Base-by-base conservation (phyloP, 2,329 filamentous ascomycete genomes). In the Plenodomus tracheiphilus region DNA sequence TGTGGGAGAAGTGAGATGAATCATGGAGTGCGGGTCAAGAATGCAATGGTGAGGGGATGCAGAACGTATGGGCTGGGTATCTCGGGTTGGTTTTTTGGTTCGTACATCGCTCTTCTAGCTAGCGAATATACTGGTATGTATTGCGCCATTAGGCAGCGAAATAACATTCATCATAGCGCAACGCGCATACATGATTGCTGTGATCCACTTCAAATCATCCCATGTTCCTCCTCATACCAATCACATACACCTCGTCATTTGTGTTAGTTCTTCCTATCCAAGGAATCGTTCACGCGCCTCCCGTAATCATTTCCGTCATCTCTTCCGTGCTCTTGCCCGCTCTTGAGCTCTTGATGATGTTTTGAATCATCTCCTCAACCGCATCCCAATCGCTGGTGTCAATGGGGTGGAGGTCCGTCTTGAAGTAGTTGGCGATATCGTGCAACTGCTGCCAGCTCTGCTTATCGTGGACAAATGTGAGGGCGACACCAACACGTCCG, bases 401-500 rank as follows among this genome's bases (percentile, higher is more conserved):
- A 41, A 99, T 83, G 59, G 87, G 86, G 39, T 90, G 85, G 51
- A 97, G 84, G 60, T 91, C 84, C 38, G 94, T 91, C 48, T 83
- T 81, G 73, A 95, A 97, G 71, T 88, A 86, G 13, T 81, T 75
- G 49, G 89, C 86, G 66, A 97, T 99, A n/a, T 83, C 76, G 60
- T 85, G 84, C 40, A 99, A 82, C 62, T 89, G 88, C 38, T 83
- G 73, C 81, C 86, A 97, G 71, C 91, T 94, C 60, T 83, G 83
- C 69, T 86, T 85, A 75, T 95, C 91, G 62, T 91, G 89, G 44
- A 99, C 90, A 64, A 99, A 97, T 58, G 88, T 95, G 69, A 99
- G 92, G 49, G 90, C 92, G 61, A 97, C 94, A 66, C 94, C 94
- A 28, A 97, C 91, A 72, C 93, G 92, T 48, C 94, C 94, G 65